phyloP scores from a whole-genome alignment of 2,329 filamentous ascomycete species.

The Endoconidiophora laricicola region DNA sequence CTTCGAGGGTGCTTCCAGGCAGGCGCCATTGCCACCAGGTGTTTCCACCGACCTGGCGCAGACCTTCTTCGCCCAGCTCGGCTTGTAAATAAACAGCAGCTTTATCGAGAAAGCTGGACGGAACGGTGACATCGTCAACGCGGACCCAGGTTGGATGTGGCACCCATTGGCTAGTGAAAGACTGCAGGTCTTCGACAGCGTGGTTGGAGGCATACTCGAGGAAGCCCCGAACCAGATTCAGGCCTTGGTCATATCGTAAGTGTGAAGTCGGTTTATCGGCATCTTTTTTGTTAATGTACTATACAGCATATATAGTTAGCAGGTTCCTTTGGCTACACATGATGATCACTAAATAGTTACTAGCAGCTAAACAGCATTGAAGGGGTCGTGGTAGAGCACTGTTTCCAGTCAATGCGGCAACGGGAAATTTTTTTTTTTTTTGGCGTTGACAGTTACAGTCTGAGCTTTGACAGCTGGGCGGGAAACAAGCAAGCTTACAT shows the following conservation, averaged over 20 bases:
- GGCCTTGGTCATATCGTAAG: conserved; percentile 84
- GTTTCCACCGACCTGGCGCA: conserved; percentile 60
- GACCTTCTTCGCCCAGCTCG: conserved; percentile 63
- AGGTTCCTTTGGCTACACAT: too few relatives aligned
- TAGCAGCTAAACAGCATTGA: too few relatives aligned
- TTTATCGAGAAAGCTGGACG: conserved; percentile 42
- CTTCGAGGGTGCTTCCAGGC: conserved; percentile 47
- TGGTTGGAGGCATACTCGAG: conserved; percentile 72
- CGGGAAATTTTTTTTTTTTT: too few relatives aligned
- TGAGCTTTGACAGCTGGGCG: not conserved
- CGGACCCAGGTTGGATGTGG: conserved; percentile 80
- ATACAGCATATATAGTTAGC: not conserved
- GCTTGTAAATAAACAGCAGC: conserved; percentile 51
- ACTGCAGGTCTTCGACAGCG: conserved; percentile 82
- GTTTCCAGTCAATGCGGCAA: too few relatives aligned
- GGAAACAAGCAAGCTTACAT: conserved; percentile 39
- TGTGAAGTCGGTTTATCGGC: conserved; percentile 76
- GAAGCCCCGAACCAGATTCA: conserved; percentile 75
- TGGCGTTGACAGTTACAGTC: too few relatives aligned
- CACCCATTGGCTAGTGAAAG: conserved; percentile 83
- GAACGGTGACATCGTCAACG: conserved; percentile 51
- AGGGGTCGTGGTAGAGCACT: too few relatives aligned
- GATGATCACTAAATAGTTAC: not conserved
- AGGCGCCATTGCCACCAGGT: conserved; percentile 84
- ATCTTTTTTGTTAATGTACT: conserved; percentile 55